A percentile compares a stretch with the other conserved stretches of the same genome.
Evolutionary conservation across 1,284 basidiomycete genomes (phyloP).

Genomic region (Heterobasidion parviporum): DNA sequence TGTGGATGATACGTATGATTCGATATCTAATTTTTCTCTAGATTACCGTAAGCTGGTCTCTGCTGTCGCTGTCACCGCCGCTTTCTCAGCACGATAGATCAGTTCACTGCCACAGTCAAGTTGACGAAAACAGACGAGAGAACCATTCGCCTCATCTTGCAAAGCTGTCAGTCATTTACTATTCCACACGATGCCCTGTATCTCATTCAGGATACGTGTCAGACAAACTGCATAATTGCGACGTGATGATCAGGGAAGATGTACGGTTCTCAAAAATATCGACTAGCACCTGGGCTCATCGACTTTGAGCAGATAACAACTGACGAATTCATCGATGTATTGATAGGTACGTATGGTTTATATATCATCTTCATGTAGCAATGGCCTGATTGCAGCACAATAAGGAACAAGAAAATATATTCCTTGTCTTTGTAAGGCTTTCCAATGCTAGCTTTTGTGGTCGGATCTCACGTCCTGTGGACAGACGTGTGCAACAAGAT

Average conservation of each 20-base stretch:
- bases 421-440: constrained; percentile 67
- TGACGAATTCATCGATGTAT: constrained; percentile 96
- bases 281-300: constrained; percentile 2
- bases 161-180: constrained; percentile 52
- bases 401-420: constrained; percentile 90
- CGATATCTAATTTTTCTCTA: constrained; percentile 13
- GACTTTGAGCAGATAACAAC: constrained; percentile 66
- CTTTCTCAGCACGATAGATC: background rate
- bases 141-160: constrained; percentile 87
- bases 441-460: background rate
- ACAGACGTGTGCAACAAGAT: constrained; percentile 95
- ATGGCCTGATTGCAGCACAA: constrained; percentile 5
- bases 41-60: constrained; percentile 31
- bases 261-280: constrained; percentile 35
- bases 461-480: constrained; percentile 4
- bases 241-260: constrained; percentile 95
- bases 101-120: constrained; percentile 89
- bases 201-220: constrained; percentile 1
- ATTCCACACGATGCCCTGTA: background rate
- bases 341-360: constrained; percentile 55
- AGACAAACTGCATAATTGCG: constrained; percentile 90
- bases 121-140: constrained; percentile 93
- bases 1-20: background rate
- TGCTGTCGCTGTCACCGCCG: constrained; percentile 5
- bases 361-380: constrained; percentile 1